Evolutionary conservation across 768 basidiomycete species (phyloP).

Genomic region (Postia placenta): DNA sequence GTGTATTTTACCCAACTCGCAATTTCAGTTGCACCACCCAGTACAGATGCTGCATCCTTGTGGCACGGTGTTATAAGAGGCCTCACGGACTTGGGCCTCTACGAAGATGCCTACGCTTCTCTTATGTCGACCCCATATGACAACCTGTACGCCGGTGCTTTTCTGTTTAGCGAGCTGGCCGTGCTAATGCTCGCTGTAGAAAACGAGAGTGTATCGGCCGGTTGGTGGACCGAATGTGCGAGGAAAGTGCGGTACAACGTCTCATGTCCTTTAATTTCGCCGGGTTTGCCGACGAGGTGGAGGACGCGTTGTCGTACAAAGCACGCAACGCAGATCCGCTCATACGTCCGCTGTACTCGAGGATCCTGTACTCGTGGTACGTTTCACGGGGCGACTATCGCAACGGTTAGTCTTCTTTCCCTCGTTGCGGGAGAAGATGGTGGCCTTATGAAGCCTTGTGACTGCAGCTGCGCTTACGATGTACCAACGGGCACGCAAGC

Average conservation of each 20-base stretch:
- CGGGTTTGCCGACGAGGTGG: constrained; percentile 81
- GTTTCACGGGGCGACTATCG: constrained; percentile 83
- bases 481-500: constrained; percentile 85
- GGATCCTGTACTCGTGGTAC: constrained; percentile 94
- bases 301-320: constrained; percentile 85
- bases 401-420: constrained; percentile 55
- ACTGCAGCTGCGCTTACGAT: constrained; percentile 78
- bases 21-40: constrained; percentile 56
- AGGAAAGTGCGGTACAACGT: constrained; percentile 72
- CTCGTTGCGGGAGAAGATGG: not conserved
- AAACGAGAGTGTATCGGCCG: constrained; percentile 78
- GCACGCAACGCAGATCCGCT: constrained; percentile 91
- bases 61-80: constrained; percentile 80
- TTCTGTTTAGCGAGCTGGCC: not conserved
- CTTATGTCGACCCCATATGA: constrained; percentile 71
- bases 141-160: constrained; percentile 56
- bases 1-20: constrained; percentile 76
- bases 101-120: constrained; percentile 83
- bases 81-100: constrained; percentile 63
- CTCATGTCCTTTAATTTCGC: constrained; percentile 82
- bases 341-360: constrained; percentile 76
- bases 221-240: constrained; percentile 89
- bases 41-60: constrained; percentile 54
- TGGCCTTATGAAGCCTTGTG: not conserved
- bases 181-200: constrained; percentile 32